Conservation (phyloP, 257 asterid species). For the Voacanga thouarsii region DNA sequence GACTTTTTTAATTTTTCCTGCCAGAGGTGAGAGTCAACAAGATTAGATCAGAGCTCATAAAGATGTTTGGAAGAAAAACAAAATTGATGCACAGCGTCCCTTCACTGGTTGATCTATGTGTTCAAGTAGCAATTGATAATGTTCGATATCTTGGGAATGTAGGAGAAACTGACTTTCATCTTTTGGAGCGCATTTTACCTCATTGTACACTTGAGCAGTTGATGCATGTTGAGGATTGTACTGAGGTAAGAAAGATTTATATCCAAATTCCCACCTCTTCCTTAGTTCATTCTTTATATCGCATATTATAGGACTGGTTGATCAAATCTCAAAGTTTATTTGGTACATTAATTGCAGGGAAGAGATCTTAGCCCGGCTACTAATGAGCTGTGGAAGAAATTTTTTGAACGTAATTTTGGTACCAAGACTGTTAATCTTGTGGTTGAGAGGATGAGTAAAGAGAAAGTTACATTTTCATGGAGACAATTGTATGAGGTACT, state of each 20-base stretch:
- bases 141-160: slow-evolving; percentile 82
- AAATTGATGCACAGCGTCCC: slow-evolving; percentile 41
- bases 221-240: slow-evolving; percentile 62
- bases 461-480: slow-evolving; percentile 55
- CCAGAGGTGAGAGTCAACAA: not conserved
- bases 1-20: too few relatives aligned
- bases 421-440: slow-evolving; percentile 36
- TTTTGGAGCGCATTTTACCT: slow-evolving; percentile 70
- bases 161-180: slow-evolving; percentile 71
- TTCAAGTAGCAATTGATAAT: slow-evolving; percentile 63
- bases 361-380: slow-evolving; percentile 87
- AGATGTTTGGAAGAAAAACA: not conserved
- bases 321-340: not conserved
- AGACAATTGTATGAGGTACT: slow-evolving; percentile 60
- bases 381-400: slow-evolving; percentile 64
- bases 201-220: slow-evolving; percentile 80
- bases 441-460: slow-evolving; percentile 48
- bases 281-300: not conserved
- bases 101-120: slow-evolving; percentile 76
- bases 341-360: slow-evolving; percentile 39
- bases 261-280: not conserved
- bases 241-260: slow-evolving; percentile 43
- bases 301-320: not conserved
- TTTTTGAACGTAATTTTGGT: slow-evolving; percentile 59
- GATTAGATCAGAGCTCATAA: slow-evolving; percentile 15